Base-by-base conservation (phyloP, 1,284 basidiomycete species). In the Schizopora paradoxa region DNA sequence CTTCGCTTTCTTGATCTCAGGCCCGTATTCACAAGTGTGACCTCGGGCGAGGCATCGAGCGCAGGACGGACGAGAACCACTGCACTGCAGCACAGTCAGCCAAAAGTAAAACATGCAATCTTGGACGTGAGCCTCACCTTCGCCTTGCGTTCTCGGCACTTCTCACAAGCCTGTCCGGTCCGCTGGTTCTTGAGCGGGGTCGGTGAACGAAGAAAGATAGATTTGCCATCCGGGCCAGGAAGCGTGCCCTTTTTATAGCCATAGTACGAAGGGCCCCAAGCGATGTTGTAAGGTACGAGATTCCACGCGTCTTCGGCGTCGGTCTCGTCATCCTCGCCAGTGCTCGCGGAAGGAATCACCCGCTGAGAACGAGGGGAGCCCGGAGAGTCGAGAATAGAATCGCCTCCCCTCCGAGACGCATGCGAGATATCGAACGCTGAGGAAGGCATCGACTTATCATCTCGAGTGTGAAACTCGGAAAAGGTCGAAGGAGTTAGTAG, bases 71-170 rank as follows among this genome's bases (percentile, higher is more conserved):
- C 63, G 66, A 32, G 59, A 56, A 10, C 70, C 70, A 38, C 65
- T 67, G 58, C 70, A 72, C 70, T 72, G 51, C 22, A 47, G 5
- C 28, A 25, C 19, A 10, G 26, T 11, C 14, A 41, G 48, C 29
- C 41, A 10, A 18, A 22, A 26, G 21, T 16, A 21, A 14, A 19
- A 32, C 32, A 46, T 28, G 43, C 40, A 33, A 29, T 33, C 22
- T 27, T 16, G 26, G 29, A 34, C 21, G 2, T 7, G 6, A 6
- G 10, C 6, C 60, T 41, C 46, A 71, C 70, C 64, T 72, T 72
- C 7, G 69, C 69, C 52, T 72, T 72, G 27, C 69, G 62, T 47
- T 69, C 66, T 21, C 70, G 65, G 54, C 70, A 72, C 47, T 66
- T 68, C 49, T 66, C 63, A 55, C 70, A 72, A 6, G 70, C 70